A percentile compares a stretch with the other conserved stretches of the same genome.
Evolutionary conservation across 2,329 filamentous ascomycete genomes (phyloP).

Genomic region (Sporothrix dimorphospora): DNA sequence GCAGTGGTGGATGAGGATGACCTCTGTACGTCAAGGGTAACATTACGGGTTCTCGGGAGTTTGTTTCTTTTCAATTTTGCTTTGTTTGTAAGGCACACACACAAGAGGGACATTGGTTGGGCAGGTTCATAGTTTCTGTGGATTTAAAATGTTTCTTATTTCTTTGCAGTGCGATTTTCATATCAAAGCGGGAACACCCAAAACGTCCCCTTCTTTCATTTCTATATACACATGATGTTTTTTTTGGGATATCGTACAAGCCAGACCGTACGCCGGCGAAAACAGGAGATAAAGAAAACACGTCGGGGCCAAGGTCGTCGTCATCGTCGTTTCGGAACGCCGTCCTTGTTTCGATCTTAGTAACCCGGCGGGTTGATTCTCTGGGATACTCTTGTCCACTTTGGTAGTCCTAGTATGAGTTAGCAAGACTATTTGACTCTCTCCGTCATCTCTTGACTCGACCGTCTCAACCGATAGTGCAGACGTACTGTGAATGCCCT

Average conservation of each 20-base stretch:
- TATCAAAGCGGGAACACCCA: constrained; percentile 5
- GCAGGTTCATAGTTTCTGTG: not conserved
- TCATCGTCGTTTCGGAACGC: not conserved
- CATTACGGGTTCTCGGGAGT: constrained; percentile 2
- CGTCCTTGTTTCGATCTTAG: constrained; percentile 49
- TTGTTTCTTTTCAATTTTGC: not conserved
- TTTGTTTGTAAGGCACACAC: not conserved
- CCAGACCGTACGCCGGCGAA: not conserved
- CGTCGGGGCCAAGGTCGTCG: not conserved
- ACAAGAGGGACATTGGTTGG: not conserved
- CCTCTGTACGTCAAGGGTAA: not conserved
- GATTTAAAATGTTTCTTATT: not conserved
- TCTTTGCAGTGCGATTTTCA: not conserved
- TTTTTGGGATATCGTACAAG: constrained; percentile 32
- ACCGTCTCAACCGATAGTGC: not conserved
- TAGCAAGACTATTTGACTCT: constrained; percentile 20
- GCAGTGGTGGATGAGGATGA: not conserved
- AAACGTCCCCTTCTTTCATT: not conserved
- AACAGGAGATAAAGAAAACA: not conserved
- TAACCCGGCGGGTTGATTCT: constrained; percentile 93
- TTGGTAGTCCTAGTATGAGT: constrained; percentile 67
- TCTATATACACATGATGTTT: constrained; percentile 19
- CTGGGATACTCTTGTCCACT: constrained; percentile 96
- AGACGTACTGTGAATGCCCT: constrained; percentile 94
- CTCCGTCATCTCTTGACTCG: not conserved